phyloP scores from a whole-genome alignment of 768 basidiomycete species.

The Lactifluus pinguis region DNA sequence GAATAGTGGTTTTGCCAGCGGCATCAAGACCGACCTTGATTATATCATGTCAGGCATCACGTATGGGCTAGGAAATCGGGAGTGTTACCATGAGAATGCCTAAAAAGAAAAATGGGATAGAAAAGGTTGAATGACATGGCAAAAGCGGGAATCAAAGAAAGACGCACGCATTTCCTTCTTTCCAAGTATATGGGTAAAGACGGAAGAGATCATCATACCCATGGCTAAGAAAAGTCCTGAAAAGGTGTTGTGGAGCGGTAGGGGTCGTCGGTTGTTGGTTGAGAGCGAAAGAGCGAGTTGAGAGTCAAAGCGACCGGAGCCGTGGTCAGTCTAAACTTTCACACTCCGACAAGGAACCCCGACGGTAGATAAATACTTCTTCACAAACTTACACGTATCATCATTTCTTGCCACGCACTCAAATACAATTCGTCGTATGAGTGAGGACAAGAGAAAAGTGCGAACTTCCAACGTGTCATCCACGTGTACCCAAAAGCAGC shows the following conservation, averaged over 20 bases:
- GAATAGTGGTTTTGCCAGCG: slow-evolving; percentile 96
- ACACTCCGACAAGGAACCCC: slow-evolving; percentile 13
- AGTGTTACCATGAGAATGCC: slow-evolving; percentile 86
- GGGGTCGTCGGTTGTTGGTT: slow-evolving; percentile 7
- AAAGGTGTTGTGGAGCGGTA: slow-evolving; percentile 1
- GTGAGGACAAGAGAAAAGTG: background rate
- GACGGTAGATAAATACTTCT: background rate
- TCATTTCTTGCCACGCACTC: background rate
- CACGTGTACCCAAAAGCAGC: background rate
- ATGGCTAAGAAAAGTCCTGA: slow-evolving; percentile 30
- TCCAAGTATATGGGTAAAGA: slow-evolving; percentile 83
- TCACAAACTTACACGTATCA: background rate
- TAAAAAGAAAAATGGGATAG: slow-evolving; percentile 31
- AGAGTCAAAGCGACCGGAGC: background rate
- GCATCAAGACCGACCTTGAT: slow-evolving; percentile 94
- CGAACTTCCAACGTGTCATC: background rate
- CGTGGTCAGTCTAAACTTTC: background rate
- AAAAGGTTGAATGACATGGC: slow-evolving; percentile 21
- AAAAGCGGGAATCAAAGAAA: slow-evolving; percentile 23
- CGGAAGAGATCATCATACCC: slow-evolving; percentile 69
- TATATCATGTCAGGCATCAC: background rate
- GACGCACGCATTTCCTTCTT: slow-evolving; percentile 99
- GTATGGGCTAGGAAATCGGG: background rate
- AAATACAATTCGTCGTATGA: too few species aligned
- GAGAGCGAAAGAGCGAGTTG: background rate